Evolutionary conservation across 1,139 yeast species (phyloP).

Genomic region (Meyerozyma smithsonii): DNA sequence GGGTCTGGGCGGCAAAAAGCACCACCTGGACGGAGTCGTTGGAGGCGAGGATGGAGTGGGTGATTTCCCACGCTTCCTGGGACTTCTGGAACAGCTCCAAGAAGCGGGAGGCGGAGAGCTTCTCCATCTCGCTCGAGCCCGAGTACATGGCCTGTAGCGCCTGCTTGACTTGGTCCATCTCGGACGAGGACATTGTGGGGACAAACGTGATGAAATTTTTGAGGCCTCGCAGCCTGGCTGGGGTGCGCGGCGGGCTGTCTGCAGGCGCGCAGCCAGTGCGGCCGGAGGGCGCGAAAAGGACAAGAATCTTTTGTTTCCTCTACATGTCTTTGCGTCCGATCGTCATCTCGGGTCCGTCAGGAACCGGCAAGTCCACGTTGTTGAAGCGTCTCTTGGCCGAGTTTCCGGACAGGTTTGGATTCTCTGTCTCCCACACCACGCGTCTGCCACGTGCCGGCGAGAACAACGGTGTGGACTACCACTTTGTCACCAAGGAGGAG

Average conservation of each 20-base stretch:
- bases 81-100: slow-evolving; percentile 83
- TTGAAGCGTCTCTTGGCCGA: slow-evolving; percentile 87
- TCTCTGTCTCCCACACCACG: slow-evolving; percentile 92
- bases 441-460: slow-evolving; percentile 92
- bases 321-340: slow-evolving; percentile 61
- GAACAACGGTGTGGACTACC: slow-evolving; percentile 81
- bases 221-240: too few relatives aligned
- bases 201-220: not conserved
- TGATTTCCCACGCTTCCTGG: slow-evolving; percentile 60
- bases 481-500: slow-evolving; percentile 73
- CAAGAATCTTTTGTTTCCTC: too few relatives aligned
- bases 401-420: slow-evolving; percentile 84
- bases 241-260: not conserved
- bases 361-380: slow-evolving; percentile 93
- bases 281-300: not conserved
- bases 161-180: slow-evolving; percentile 25
- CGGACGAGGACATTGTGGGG: slow-evolving; percentile 1
- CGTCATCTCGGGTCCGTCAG: slow-evolving; percentile 96
- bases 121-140: slow-evolving; percentile 45
- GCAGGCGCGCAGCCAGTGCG: not conserved
- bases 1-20: slow-evolving; percentile 86
- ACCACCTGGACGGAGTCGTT: slow-evolving; percentile 39
- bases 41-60: slow-evolving; percentile 11
- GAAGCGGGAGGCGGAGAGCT: slow-evolving; percentile 58
- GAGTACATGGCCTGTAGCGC: slow-evolving; percentile 65